A percentile compares a stretch with the other conserved stretches of the same genome.
These are phyloP conservation scores for Fusarium verrucosum DNA, from an alignment of 2,329 filamentous ascomycete species.

Conservation along the genomic window DNA sequence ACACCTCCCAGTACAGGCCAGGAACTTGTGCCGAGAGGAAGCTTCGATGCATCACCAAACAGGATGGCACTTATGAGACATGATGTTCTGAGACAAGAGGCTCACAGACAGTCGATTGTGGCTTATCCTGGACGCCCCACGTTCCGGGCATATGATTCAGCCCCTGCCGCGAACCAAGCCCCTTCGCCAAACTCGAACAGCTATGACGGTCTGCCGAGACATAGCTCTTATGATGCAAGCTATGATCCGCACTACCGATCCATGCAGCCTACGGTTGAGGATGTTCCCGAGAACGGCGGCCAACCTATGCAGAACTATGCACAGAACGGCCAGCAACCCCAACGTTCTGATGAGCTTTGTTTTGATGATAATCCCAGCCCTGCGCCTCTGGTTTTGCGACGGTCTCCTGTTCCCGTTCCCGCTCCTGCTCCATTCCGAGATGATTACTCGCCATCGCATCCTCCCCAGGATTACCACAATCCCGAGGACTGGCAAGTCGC, in stretches of 20 bases:
- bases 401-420: conserved; percentile 44
- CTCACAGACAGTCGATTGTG: conserved; percentile 61
- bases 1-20: conserved; percentile 57
- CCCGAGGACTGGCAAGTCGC: conserved; percentile 41
- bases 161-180: conserved; percentile 50
- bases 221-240: conserved; percentile 61
- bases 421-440: conserved; percentile 37
- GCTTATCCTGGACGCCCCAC: conserved; percentile 64
- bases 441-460: conserved; percentile 40
- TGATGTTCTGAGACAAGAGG: conserved; percentile 66
- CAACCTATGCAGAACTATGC: conserved; percentile 42
- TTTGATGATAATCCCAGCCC: conserved; percentile 55
- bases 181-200: conserved; percentile 43
- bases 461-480: conserved; percentile 33
- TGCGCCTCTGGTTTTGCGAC: conserved; percentile 56
- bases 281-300: conserved; percentile 65
- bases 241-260: conserved; percentile 59
- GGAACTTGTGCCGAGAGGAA: conserved; percentile 54
- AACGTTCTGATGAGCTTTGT: conserved; percentile 50
- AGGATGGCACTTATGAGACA: conserved; percentile 64
- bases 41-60: conserved; percentile 53
- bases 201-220: conserved; percentile 54
- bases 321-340: conserved; percentile 38
- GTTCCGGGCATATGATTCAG: conserved; percentile 62
- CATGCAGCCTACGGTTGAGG: conserved; percentile 71